Base-by-base conservation (phyloP, 495 filamentous ascomycete species). In the Elasticomyces elasticus region DNA sequence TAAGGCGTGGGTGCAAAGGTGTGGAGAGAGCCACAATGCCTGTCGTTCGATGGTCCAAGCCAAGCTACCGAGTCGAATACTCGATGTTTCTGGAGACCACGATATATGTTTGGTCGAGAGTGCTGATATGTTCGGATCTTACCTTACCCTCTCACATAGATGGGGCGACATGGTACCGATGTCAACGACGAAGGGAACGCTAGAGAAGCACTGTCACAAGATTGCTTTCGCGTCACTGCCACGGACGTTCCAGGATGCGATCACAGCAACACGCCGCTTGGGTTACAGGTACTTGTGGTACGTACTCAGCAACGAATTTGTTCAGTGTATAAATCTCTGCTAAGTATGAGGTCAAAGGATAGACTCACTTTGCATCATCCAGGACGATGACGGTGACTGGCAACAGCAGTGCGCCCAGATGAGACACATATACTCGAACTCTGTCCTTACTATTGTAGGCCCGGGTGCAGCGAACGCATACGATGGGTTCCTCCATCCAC, bases 331-430 rank as follows among this genome's bases (percentile, higher is more conserved):
- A n/a, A n/a, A n/a, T n/a, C n/a, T n/a, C n/a, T n/a, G n/a, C n/a
- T n/a, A n/a, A n/a, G n/a, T n/a, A n/a, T n/a, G n/a, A n/a, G n/a
- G n/a, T n/a, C n/a, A n/a, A n/a, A n/a, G 69, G 66, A 68, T 70
- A 19, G 68, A 71, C 42, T 59, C 59, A 31, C 47, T 71, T 6
- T 71, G 68, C 49, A 70, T 71, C 11, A 54, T 70, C 46, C 66
- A 70, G 50, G 68, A 70, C 41, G 50, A 55, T 35, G 30, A 33
- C 0, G 55, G 59, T 9, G 68, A 70, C 35, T 68, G 66, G 68
- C 47, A 56, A 33, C 46, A 38, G 9, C 66, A 71, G 43, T 58
- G 63, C 1, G 33, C 43, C 0, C 43, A 49, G 13, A 70, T 69
- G 66, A 59, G 49, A 4, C 22, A 55, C 19, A 57, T 70, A 35